Evolutionary conservation across 129 eudicot genomes (phyloP).

Genomic region (Silybum marianum): DNA sequence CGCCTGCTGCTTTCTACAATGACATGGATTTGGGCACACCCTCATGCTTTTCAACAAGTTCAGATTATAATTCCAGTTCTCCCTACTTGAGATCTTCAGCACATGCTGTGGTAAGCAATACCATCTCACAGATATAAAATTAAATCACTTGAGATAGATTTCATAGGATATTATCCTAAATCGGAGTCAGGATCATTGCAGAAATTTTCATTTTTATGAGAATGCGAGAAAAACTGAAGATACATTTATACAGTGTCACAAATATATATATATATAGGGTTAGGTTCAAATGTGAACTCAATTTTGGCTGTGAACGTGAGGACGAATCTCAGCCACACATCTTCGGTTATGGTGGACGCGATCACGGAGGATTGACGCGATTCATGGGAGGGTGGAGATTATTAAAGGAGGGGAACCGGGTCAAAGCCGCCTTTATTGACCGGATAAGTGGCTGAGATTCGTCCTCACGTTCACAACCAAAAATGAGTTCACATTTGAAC

Average conservation of each 20-base stretch:
- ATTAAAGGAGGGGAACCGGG: too few species aligned
- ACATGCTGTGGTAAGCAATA: conserved; percentile 9
- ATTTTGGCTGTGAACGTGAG: too few species aligned
- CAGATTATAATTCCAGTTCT: conserved; percentile 42
- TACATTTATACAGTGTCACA: neutral
- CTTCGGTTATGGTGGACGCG: too few species aligned
- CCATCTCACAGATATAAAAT: neutral
- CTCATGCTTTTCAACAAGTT: conserved; percentile 38
- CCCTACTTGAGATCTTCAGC: conserved; percentile 9
- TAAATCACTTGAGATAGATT: neutral
- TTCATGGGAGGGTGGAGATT: too few species aligned
- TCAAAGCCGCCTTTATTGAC: too few species aligned
- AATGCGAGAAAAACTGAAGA: neutral
- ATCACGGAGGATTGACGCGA: too few species aligned
- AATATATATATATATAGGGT: too few species aligned
- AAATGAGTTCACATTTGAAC: too few species aligned
- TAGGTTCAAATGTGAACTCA: too few species aligned
- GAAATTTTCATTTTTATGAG: neutral
- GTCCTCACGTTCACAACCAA: too few species aligned
- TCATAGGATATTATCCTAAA: neutral
- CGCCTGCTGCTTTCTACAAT: conserved; percentile 21
- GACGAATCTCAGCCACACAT: too few species aligned
- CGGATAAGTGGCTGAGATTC: too few species aligned
- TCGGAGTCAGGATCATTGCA: neutral
- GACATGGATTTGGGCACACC: conserved; percentile 47